Conservation (phyloP, 2,329 filamentous ascomycete species). For the Curvularia eragrostidis region DNA sequence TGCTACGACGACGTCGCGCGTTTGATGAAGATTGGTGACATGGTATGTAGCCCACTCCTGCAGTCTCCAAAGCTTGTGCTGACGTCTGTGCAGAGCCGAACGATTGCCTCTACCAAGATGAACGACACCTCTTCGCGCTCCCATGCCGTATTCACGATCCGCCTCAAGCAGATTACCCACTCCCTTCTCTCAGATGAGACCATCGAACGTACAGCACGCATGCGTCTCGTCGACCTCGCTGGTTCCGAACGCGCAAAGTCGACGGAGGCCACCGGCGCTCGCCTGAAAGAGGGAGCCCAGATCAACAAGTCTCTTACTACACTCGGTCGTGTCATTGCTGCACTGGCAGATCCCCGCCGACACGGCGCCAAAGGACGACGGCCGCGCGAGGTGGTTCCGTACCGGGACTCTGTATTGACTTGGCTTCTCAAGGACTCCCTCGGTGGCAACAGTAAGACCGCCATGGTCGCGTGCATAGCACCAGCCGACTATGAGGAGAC, state of each 20-base stretch:
- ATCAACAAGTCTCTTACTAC: conserved; percentile 99
- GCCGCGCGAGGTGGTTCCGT: conserved; percentile 76
- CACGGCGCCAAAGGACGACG: conserved; percentile 51
- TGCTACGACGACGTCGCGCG: conserved; percentile 86
- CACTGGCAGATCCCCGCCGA: conserved; percentile 74
- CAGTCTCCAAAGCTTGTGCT: conserved; percentile 6
- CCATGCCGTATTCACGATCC: conserved; percentile 97
- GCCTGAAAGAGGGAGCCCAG: conserved; percentile 92
- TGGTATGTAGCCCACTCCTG: conserved; percentile 41
- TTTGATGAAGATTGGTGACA: conserved; percentile 88
- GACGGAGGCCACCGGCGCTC: conserved; percentile 90
- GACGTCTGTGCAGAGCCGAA: conserved; percentile 66
- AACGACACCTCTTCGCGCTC: conserved; percentile 97
- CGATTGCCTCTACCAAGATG: conserved; percentile 96
- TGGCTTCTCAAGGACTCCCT: conserved; percentile 95
- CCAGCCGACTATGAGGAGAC: conserved; percentile 98
- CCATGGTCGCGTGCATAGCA: conserved; percentile 98
- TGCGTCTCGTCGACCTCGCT: conserved; percentile 92
- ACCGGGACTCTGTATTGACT: conserved; percentile 83
- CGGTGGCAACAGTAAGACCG: conserved; percentile 96
- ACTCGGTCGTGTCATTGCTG: conserved; percentile 92
- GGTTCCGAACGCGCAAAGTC: conserved; percentile 94
- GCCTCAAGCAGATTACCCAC: conserved; percentile 97
- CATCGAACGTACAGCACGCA: conserved; percentile 90
- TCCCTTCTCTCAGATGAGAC: conserved; percentile 98